Percentiles rank a stretch among this genome's conserved stretches.
phyloP scores from a whole-genome alignment of 345 rosid genomes.

The Sisymbrium irio region DNA sequence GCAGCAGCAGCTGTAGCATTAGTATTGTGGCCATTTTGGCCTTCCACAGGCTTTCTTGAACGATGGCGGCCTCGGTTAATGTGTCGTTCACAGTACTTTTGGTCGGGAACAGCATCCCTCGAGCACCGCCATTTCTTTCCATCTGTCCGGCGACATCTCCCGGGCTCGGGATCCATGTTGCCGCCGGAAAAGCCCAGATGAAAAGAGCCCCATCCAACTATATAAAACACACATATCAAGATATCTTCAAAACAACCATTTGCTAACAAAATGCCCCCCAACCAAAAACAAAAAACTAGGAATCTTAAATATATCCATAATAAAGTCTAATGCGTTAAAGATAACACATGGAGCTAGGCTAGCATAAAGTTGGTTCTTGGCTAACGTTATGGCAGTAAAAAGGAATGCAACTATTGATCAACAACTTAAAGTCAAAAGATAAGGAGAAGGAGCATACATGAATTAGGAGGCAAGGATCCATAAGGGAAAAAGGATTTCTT shows the following conservation, averaged over 20 bases:
- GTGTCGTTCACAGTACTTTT: conserved; percentile 95
- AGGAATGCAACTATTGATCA: not conserved
- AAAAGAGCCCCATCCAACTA: conserved; percentile 80
- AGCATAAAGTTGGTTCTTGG: conserved; percentile 3
- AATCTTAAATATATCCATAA: not conserved
- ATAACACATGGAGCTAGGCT: not conserved
- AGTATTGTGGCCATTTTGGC: conserved; percentile 70
- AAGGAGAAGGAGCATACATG: conserved; percentile 41
- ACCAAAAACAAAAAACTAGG: not conserved
- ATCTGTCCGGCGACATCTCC: conserved; percentile 95
- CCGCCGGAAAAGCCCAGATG: conserved; percentile 77
- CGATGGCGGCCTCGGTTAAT: conserved; percentile 99
- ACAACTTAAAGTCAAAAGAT: not conserved
- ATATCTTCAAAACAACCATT: not conserved
- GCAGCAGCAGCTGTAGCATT: conserved; percentile 37
- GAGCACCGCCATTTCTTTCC: conserved; percentile 99
- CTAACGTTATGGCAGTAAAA: not conserved
- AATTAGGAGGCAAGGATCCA: conserved; percentile 49
- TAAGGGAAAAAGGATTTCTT: conserved; percentile 61
- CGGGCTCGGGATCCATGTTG: conserved; percentile 89
- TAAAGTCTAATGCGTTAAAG: not conserved
- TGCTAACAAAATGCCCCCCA: not conserved
- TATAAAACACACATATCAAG: not conserved
- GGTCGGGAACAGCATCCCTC: conserved; percentile 85
- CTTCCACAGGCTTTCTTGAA: conserved; percentile 99